Base-by-base conservation (phyloP, 1,284 basidiomycete species). In the Ustilago shanxiensis region DNA sequence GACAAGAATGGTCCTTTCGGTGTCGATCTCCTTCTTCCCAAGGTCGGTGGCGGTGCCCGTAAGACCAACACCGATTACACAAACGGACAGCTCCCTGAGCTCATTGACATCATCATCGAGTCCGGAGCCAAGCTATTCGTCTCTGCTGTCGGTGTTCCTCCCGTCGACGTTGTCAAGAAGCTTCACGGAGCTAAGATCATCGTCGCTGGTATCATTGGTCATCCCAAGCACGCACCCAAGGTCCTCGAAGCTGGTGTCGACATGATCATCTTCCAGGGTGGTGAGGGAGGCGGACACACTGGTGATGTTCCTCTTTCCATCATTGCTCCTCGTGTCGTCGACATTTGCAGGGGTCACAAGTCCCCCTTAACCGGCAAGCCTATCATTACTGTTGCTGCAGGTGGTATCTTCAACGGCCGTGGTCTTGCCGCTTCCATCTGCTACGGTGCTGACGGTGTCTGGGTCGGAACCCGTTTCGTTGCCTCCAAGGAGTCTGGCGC, bases 391-490 rank as follows among this genome's bases (percentile, higher is more conserved):
- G 72, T 82, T 9, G 80, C 81, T 31, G 80, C 82, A 11, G 80
- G 80, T 22, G 80, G 82, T 54, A 81, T 83, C 55, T 82, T 57
- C 60, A 74, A 77, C 60, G 82, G 82, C 22, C 77, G 80, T 20
- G 70, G 71, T 60, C 78, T 83, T 20, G 82, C 82, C 29, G 77
- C 82, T 31, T 66, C 82, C 26, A 64, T 83, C 52, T 76, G 65
- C 61, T 83, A 78, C 68, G 80, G 79, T 37, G 58, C 77, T 13
- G 70, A 74, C 60, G 80, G 82, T 50, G 81, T 82, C 14, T 83
- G 82, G 82, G 80, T 83, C 61, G 94, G 94, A 41, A 94, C 93
- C 2, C 90, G 95, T 45, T 97, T 97, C 83, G 93, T 97, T 28
- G 95, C 94, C 22, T 79, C 76, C 10, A 74, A 52, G 31, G 82